phyloP scores from a whole-genome alignment of 768 basidiomycete species.

The Dictyophora rubrovolvata region DNA sequence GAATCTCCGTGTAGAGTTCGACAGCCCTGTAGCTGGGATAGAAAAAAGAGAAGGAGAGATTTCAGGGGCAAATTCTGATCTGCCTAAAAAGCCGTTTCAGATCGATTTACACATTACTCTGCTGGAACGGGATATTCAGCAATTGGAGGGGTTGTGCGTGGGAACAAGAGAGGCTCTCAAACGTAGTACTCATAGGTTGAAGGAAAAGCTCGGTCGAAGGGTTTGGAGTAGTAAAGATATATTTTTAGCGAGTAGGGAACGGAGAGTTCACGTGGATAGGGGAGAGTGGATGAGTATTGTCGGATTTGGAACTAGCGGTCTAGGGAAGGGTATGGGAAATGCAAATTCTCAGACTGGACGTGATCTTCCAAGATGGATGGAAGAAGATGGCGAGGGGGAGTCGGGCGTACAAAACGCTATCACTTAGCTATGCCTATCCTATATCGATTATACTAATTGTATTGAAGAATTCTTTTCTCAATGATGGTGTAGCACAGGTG shows the following conservation, averaged over 20 bases:
- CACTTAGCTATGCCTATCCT: neutral
- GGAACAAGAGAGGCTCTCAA: constrained; percentile 34
- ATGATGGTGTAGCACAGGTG: too few species aligned
- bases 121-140: constrained; percentile 42
- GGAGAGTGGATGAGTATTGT: constrained; percentile 42
- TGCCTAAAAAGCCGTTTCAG: constrained; percentile 33
- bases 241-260: constrained; percentile 30
- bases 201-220: constrained; percentile 70
- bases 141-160: constrained; percentile 36
- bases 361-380: neutral
- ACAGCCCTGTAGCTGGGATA: constrained; percentile 17
- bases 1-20: constrained; percentile 25
- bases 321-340: neutral
- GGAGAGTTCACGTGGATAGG: constrained; percentile 29
- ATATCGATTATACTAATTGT: neutral
- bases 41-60: constrained; percentile 5
- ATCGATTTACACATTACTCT: constrained; percentile 46
- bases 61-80: neutral
- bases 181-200: constrained; percentile 50
- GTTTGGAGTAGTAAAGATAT: constrained; percentile 54
- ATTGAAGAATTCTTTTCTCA: neutral
- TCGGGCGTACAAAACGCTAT: neutral
- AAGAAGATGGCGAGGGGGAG: neutral
- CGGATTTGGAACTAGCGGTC: constrained; percentile 24
- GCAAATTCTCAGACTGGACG: neutral